Conservation (phyloP, 2,329 filamentous ascomycete species). For the Triangularia verruculosa region DNA sequence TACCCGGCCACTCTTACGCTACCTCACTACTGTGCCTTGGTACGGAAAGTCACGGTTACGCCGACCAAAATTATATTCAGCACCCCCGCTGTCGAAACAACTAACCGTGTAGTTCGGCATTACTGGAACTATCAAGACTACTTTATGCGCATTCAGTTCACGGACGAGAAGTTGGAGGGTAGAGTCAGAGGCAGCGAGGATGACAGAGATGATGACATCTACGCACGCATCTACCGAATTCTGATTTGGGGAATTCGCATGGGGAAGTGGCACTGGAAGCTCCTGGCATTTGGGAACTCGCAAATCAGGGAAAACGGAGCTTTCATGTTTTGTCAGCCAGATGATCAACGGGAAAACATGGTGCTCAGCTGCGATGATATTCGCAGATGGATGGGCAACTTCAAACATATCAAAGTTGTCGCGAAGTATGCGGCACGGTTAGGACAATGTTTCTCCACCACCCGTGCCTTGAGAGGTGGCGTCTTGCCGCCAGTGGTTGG, state of each 20-base stretch:
- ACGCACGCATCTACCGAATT: constrained; percentile 67
- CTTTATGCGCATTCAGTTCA: constrained; percentile 87
- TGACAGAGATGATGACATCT: constrained; percentile 65
- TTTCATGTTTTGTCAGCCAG: constrained; percentile 82
- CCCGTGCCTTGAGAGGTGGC: constrained; percentile 66
- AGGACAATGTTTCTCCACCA: constrained; percentile 95
- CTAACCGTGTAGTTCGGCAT: constrained; percentile 79
- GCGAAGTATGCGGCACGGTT: constrained; percentile 87
- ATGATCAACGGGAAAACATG: constrained; percentile 34
- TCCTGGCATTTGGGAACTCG: constrained; percentile 92
- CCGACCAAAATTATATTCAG: constrained; percentile 78
- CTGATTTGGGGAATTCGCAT: constrained; percentile 77
- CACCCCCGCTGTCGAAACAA: constrained; percentile 77
- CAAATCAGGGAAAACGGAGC: constrained; percentile 89
- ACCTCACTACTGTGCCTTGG: constrained; percentile 69
- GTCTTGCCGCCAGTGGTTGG: constrained; percentile 55
- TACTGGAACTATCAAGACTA: constrained; percentile 68
- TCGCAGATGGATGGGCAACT: constrained; percentile 81
- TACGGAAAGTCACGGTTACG: constrained; percentile 76
- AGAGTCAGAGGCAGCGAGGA: constrained; percentile 56
- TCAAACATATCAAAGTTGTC: constrained; percentile 75
- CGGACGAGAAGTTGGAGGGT: constrained; percentile 68
- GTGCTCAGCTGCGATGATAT: constrained; percentile 69
- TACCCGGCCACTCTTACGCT: constrained; percentile 47
- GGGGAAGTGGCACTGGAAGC: constrained; percentile 78